Evolutionary conservation across 139 green algal genomes (phyloP).

Genomic region (Micractinium sp.): DNA sequence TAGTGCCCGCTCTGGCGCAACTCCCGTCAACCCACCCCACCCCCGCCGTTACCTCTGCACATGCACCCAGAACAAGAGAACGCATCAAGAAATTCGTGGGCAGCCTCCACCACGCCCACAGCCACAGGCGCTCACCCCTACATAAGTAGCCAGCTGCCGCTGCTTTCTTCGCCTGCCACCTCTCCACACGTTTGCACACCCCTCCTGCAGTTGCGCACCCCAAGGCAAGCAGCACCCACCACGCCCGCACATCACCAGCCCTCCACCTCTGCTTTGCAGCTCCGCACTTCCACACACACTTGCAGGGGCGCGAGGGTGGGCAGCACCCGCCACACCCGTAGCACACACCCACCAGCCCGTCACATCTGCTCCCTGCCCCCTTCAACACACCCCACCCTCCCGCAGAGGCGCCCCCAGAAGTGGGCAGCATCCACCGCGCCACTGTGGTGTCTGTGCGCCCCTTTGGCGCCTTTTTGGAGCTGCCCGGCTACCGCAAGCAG

Average conservation of each 20-base stretch:
- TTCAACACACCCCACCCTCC: not conserved
- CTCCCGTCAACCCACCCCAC: no score
- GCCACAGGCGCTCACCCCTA: not conserved
- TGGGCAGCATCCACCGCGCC: slow-evolving; percentile 59
- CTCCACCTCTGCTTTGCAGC: not conserved
- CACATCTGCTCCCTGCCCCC: not conserved
- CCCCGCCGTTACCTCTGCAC: no score
- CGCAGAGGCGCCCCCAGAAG: slow-evolving; percentile 41
- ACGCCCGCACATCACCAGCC: not conserved
- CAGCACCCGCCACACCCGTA: no score
- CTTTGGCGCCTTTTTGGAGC: slow-evolving; percentile 63
- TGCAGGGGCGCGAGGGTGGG: no score
- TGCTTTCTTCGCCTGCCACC: not conserved
- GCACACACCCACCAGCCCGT: no score
- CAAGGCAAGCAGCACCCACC: not conserved
- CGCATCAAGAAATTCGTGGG: no score
- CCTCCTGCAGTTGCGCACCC: not conserved
- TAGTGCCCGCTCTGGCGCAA: no score
- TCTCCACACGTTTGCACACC: not conserved
- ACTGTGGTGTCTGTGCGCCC: slow-evolving; percentile 50
- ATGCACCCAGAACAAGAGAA: no score
- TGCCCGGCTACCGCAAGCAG: slow-evolving; percentile 46
- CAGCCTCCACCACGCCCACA: no score
- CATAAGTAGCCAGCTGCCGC: no score
- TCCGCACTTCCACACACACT: not conserved